Evolutionary conservation across 2,329 filamentous ascomycete species (phyloP), one percentile per base, ranked within the genome.

Genomic region (Aspergillus ibericus): DNA sequence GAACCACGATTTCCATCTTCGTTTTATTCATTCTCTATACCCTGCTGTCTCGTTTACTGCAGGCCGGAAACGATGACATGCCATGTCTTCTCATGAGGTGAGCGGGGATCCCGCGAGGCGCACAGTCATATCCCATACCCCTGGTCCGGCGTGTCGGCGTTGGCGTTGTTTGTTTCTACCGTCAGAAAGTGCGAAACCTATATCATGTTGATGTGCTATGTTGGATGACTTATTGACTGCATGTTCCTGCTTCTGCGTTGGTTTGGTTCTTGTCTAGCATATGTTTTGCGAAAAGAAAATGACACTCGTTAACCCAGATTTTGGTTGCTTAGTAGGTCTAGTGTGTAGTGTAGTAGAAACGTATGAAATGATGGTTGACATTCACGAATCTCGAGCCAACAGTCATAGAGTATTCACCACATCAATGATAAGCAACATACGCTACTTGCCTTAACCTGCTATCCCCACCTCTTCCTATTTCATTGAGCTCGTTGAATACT

Each of bases 71-170:
- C 36, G 16, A 22, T 44, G 50, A 42, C 22, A 25, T 40, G 50
- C 50, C n/a, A 34, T 53, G 35, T 53, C 36, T n/a, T 53, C 22
- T 53, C 29, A 29, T 40, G 22, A 32, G 51, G 36, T 42, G 51
- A 44, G 36, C 51, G 38, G 51, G 35, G 27, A 53, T 53, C 44
- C 36, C 40, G 36, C 50, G 27, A 18, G 51, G 38, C 51, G 36
- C 36, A 53, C 51, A 53, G 51, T 44, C 51, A 53, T 53, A 53
- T 42, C 51, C 51, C 50, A 53, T 53, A 53, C 50, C 50, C 35
- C 35, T 38, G 25, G 51, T 22, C 36, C 7, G 25, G 51, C 25
- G 51, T 25, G 29, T n/a, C 40, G 25, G 36, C n/a, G 20, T 29
- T 44, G 36, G 36, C 16, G 20, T 53, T 44, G 36, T 15, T 44